phyloP scores from a whole-genome alignment of 441 rosid species.

The Erodium chrysanthum region DNA sequence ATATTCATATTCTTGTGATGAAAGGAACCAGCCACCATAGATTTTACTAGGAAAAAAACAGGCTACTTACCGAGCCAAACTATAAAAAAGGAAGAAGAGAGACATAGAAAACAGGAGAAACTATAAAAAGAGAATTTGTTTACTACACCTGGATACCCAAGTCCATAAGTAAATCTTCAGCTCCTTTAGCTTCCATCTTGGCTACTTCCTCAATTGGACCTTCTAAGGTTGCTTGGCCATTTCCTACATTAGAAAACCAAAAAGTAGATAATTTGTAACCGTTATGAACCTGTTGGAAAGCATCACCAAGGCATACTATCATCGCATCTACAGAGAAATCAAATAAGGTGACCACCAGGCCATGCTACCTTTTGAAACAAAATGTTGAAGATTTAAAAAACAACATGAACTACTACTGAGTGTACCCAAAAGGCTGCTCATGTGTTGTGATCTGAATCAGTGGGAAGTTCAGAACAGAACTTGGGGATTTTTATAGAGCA shows the following conservation, averaged over 20 bases:
- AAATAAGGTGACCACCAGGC: neutral
- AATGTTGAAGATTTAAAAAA: neutral
- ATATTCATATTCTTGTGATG: neutral
- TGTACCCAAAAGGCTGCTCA: neutral
- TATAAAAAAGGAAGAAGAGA: neutral
- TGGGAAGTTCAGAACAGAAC: neutral
- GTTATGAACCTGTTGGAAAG: neutral
- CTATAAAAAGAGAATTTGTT: neutral
- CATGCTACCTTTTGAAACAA: conserved; percentile 5
- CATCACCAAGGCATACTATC: neutral
- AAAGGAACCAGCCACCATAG: neutral
- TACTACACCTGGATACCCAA: conserved; percentile 69
- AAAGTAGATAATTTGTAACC: conserved; percentile 1
- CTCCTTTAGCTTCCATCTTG: conserved; percentile 56
- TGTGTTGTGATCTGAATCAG: conserved; percentile 2
- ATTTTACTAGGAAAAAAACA: neutral
- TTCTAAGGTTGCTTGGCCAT: conserved; percentile 46
- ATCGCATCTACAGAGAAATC: neutral
- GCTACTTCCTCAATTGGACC: conserved; percentile 98
- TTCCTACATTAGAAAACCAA: conserved; percentile 29
- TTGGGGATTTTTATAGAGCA: neutral
- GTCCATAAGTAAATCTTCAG: conserved; percentile 54
- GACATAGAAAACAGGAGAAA: neutral
- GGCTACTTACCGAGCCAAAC: neutral
- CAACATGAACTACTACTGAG: neutral